Percentiles rank a stretch among this genome's conserved stretches.
Evolutionary conservation across 2,329 filamentous ascomycete genomes (phyloP).

Genomic region (Botrytis fabae): DNA sequence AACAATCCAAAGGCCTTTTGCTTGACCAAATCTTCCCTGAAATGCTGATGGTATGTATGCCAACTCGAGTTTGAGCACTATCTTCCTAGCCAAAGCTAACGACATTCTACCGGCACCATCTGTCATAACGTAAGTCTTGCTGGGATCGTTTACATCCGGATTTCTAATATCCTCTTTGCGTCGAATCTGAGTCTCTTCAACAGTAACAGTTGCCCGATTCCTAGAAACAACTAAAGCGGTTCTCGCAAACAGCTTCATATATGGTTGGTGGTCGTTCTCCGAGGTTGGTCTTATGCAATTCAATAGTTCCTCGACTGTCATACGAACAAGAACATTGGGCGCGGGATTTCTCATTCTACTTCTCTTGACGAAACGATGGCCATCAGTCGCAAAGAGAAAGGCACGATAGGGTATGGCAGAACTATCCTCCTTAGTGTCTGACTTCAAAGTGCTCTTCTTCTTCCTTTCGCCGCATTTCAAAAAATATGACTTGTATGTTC

Average conservation of each 20-base stretch:
- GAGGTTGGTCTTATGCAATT: constrained; percentile 53
- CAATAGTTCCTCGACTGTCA: constrained; percentile 48
- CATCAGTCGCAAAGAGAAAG: constrained; percentile 57
- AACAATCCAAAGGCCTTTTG: constrained; percentile 74
- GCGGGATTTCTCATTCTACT: neutral
- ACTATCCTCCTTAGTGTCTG: constrained; percentile 41
- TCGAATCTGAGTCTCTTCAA: constrained; percentile 50
- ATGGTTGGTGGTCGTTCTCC: constrained; percentile 48
- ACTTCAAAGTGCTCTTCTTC: constrained; percentile 42
- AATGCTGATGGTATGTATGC: constrained; percentile 60
- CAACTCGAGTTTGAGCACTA: constrained; percentile 54
- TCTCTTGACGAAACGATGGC: constrained; percentile 31
- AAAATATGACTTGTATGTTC: constrained; percentile 38
- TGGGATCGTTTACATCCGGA: neutral
- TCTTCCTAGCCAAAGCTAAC: constrained; percentile 52
- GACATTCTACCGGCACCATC: constrained; percentile 70
- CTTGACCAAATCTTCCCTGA: constrained; percentile 69
- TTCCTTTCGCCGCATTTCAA: constrained; percentile 32
- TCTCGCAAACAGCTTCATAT: constrained; percentile 59
- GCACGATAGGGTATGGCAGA: constrained; percentile 46
- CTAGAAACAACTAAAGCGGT: constrained; percentile 56
- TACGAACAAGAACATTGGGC: constrained; percentile 24
- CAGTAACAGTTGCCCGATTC: constrained; percentile 41
- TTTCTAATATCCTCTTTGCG: constrained; percentile 35
- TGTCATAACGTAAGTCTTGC: constrained; percentile 54